phyloP scores from a whole-genome alignment of 2,329 filamentous ascomycete species.

The Colletotrichum lindemuthianum region DNA sequence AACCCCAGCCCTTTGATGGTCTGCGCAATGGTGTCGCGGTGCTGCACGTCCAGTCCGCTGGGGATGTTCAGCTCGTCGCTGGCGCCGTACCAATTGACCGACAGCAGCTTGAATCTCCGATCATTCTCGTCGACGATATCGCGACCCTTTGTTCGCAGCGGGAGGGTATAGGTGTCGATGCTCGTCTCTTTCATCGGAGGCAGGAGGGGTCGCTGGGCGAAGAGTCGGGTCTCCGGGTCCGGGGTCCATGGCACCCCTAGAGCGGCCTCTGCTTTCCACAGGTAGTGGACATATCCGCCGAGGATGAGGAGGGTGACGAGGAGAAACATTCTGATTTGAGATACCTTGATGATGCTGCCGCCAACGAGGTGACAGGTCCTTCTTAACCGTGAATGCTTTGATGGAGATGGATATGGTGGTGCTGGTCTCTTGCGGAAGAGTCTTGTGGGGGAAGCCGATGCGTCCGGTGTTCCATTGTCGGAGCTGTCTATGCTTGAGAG shows the following conservation, averaged over 20 bases:
- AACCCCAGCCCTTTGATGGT: conserved; percentile 72
- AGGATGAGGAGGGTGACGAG: conserved; percentile 48
- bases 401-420: background rate
- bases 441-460: conserved; percentile 15
- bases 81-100: conserved; percentile 77
- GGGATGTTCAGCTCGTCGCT: conserved; percentile 74
- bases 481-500: conserved; percentile 33
- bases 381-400: conserved; percentile 5
- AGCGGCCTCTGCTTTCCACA: conserved; percentile 57
- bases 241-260: conserved; percentile 60
- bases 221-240: conserved; percentile 56
- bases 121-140: conserved; percentile 68
- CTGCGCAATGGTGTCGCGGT: conserved; percentile 68
- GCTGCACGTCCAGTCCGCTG: conserved; percentile 70
- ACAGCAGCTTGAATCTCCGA: conserved; percentile 69
- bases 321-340: conserved; percentile 48
- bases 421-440: conserved; percentile 26
- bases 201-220: conserved; percentile 59
- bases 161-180: conserved; percentile 62
- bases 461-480: conserved; percentile 11
- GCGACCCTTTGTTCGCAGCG: conserved; percentile 68
- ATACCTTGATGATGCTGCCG: conserved; percentile 22
- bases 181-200: conserved; percentile 53
- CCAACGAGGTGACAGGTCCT: conserved; percentile 19
- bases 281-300: conserved; percentile 51